Base-by-base conservation (phyloP, 768 basidiomycete species). In the Russula sp. region DNA sequence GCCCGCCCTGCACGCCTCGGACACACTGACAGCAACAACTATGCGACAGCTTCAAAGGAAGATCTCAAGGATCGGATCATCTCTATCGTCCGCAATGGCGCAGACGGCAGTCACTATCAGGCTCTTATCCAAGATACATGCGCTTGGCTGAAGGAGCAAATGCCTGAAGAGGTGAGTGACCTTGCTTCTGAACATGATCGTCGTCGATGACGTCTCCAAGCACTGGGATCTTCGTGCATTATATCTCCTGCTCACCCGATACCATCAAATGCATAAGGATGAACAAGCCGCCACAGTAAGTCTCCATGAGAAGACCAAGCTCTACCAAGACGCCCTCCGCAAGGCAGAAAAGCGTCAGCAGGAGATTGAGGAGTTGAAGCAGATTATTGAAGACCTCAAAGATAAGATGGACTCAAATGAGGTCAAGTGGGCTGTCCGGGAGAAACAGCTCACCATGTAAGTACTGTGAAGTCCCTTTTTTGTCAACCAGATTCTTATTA, bases 171-270 rank as follows among this genome's bases (percentile, higher is more conserved):
- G 9, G 66, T 66, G 51, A 60, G 59, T n/a, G n/a, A 57, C 54
- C 9, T 48, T 14, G 16, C 25, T 3, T 1, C 1, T 13, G 25
- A 18, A 16, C 16, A 52, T 18, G 38, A 46, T 58, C 18, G 22
- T 25, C 16, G n/a, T 41, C 29, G 29, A 55, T 43, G 14, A 39
- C 34, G n/a, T 10, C n/a, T 58, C 11, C 8, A 41, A 65, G 66
- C 66, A 67, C 36, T 67, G 66, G 66, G 66, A 67, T 45, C 60
- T 67, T 22, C 60, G 66, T 3, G 66, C 65, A 8, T 58, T 65
- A 36, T 67, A 67, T 57, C 47, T 67, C 32, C 60, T 67, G 29
- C 56, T 67, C 39, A 48, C 58, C 34, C 64, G 59, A 46, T 67
- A 67, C 49, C 64, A 67, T 16, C 53, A 64, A 55, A 66, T 66